These are phyloP conservation scores for Saraca asoca DNA, from an alignment of 331 rosid species.

Conservation along the genomic window DNA sequence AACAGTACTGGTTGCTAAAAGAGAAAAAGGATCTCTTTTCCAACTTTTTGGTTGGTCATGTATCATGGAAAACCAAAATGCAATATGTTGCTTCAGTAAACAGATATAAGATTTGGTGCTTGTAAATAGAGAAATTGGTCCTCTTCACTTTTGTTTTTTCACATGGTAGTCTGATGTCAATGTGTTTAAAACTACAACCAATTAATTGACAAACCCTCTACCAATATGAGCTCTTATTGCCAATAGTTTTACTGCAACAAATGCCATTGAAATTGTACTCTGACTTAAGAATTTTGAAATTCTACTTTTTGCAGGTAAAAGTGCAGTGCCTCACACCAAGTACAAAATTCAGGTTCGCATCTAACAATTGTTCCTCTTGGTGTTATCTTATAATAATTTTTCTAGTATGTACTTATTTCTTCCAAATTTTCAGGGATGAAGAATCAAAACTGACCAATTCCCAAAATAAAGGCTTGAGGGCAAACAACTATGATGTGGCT, in stretches of 20 bases:
- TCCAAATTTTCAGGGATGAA: conserved; percentile 41
- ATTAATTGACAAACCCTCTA: no score
- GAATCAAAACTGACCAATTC: conserved; percentile 41
- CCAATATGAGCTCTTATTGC: conserved; percentile 14
- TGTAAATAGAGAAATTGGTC: conserved; percentile 1
- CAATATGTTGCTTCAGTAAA: conserved; percentile 8
- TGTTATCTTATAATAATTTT: conserved; percentile 11
- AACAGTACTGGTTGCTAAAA: conserved; percentile 15
- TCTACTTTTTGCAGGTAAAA: conserved; percentile 54
- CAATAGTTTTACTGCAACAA: conserved; percentile 24
- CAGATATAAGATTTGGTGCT: conserved; percentile 11
- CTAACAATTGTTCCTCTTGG: conserved; percentile 5
- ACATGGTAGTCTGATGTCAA: conserved; percentile 2
- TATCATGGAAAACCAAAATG: conserved; percentile 4
- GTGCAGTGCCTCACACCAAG: conserved; percentile 63
- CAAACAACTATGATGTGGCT: conserved; percentile 34
- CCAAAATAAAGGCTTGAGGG: conserved; percentile 33
- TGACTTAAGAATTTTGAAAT: conserved; percentile 36
- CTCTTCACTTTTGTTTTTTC: conserved; percentile 24
- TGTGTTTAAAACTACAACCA: neutral
- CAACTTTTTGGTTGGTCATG: conserved; percentile 20
- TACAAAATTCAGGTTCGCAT: conserved; percentile 50
- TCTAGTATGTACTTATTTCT: conserved; percentile 15
- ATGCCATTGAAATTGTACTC: conserved; percentile 31
- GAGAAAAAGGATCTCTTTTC: conserved; percentile 1